Evolutionary conservation across 1,284 basidiomycete species (phyloP).

Genomic region (Pholiota adiposa): DNA sequence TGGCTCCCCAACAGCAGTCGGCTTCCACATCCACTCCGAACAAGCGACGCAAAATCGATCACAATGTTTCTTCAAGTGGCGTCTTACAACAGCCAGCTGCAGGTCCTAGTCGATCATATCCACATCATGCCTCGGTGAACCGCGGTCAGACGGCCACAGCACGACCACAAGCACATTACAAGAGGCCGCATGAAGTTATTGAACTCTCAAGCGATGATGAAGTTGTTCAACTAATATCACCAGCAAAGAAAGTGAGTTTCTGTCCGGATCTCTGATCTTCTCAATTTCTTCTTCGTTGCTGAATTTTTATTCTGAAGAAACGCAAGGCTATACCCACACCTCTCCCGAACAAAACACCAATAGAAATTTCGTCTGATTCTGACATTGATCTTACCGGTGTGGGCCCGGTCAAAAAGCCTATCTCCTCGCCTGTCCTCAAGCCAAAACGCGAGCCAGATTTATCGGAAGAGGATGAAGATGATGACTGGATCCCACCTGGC

Average conservation of each 20-base stretch:
- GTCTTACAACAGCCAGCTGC: not conserved
- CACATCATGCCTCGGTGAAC: no score
- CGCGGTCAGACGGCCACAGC: no score
- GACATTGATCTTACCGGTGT: not conserved
- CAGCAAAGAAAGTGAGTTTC: constrained; percentile 8
- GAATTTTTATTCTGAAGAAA: not conserved
- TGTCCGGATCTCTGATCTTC: not conserved
- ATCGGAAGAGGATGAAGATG: constrained; percentile 19
- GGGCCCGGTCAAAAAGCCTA: not conserved
- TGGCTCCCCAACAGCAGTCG: not conserved
- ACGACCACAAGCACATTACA: not conserved
- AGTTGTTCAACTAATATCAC: constrained; percentile 10
- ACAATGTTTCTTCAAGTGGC: not conserved
- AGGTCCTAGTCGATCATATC: not conserved
- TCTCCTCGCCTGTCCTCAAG: not conserved
- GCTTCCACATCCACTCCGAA: no score
- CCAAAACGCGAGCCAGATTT: constrained; percentile 11
- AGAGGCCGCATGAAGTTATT: constrained; percentile 16
- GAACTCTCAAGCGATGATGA: constrained; percentile 30
- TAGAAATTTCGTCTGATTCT: not conserved
- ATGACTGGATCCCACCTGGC: constrained; percentile 30
- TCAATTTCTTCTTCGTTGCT: not conserved
- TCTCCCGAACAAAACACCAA: not conserved
- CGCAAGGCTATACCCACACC: not conserved
- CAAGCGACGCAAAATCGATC: not conserved